Base-by-base conservation (phyloP, 1,139 yeast genomes). In the Debaryomyces singareniensis region DNA sequence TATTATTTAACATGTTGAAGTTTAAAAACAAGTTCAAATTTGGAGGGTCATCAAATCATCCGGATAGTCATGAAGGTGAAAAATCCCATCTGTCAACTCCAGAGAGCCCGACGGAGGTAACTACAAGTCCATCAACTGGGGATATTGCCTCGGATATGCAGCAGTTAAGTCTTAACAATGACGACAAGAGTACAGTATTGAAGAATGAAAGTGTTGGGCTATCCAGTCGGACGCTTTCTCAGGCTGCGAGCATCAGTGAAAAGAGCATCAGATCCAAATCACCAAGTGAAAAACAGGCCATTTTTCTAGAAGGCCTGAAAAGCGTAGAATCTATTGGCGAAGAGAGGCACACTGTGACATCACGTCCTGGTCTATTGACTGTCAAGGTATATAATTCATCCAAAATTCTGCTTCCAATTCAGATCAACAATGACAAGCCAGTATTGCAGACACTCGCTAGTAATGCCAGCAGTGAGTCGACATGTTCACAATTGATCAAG, bases 351-450 rank as follows among this genome's bases (percentile, higher is more conserved):
- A n/a, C 42, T 52, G 11, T 23, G 25, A 23, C 13, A 7, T 24
- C 22, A 20, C 18, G 56, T 31, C 91, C 93, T 0, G 94, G 93
- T 0, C 54, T 82, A 16, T 62, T 83, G 32, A 78, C 84, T 0
- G 81, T 83, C 16, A 78, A 81, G 40, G 68, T 83, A 20, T 78
- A 80, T 47, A 68, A 71, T 23, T 80, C 85, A 5, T 61, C 68
- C 33, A 70, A 75, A 32, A 59, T 82, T 35, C 67, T 69, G 32
- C 62, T 83, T 26, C 93, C 94, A 4, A 75, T 78, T 22, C 68
- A 67, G 35, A 66, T 66, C 47, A 67, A 67, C 42, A 71, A 73
- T 39, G 69, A 69, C 43, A 68, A 68, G 44, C 73, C 66, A 38
- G 69, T 73, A 5, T 50, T 74, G 27, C 61, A 61, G 22, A 75